phyloP scores from a whole-genome alignment of 495 filamentous ascomycete species.

The Trichoderma virens region DNA sequence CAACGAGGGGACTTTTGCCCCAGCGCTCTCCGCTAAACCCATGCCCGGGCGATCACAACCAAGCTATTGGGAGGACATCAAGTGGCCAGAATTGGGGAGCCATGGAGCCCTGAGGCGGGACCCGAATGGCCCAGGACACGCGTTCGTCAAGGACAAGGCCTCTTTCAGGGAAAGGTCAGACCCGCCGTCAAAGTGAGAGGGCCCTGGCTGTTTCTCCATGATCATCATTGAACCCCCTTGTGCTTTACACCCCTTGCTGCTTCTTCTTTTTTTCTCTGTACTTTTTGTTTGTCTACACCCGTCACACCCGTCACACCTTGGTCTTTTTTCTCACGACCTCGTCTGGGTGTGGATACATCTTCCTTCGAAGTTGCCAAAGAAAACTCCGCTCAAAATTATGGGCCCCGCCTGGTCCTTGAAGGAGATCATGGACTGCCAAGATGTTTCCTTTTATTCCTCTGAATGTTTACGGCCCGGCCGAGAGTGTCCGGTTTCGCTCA shows the following conservation, averaged over 20 bases:
- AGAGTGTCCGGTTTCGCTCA: background rate
- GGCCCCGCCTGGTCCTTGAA: slow-evolving; percentile 1
- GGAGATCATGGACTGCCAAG: slow-evolving; percentile 1
- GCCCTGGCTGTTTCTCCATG: slow-evolving; percentile 9
- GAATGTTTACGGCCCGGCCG: background rate
- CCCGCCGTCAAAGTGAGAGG: background rate
- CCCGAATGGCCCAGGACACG: slow-evolving; percentile 6
- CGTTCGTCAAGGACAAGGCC: background rate
- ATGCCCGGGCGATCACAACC: slow-evolving; percentile 6
- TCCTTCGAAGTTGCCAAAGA: background rate
- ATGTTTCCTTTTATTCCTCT: background rate
- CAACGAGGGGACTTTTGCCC: slow-evolving; percentile 1
- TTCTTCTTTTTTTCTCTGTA: background rate
- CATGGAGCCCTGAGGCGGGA: background rate
- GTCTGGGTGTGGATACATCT: background rate
- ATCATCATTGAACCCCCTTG: background rate
- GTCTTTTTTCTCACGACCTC: background rate
- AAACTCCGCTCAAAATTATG: slow-evolving; percentile 3
- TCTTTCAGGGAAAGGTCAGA: background rate
- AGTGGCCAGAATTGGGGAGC: background rate
- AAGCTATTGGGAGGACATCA: slow-evolving; percentile 4
- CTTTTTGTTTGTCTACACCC: background rate
- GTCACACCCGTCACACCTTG: background rate
- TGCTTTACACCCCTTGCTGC: background rate
- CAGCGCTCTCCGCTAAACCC: slow-evolving; percentile 1